phyloP scores from a whole-genome alignment of 495 filamentous ascomycete species.

The Hypoxylon subgilvum region DNA sequence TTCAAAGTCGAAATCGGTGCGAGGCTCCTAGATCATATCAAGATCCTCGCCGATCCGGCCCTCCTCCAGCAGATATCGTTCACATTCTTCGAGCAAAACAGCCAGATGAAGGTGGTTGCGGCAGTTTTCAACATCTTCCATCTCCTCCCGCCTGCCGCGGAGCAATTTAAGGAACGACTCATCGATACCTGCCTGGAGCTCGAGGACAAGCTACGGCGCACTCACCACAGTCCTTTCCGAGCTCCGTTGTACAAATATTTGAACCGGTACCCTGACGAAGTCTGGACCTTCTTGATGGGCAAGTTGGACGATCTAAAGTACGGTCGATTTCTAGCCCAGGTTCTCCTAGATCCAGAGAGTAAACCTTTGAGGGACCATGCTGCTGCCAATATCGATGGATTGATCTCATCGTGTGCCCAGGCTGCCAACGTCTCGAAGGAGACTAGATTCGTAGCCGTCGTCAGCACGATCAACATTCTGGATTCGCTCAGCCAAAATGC shows the following conservation, averaged over 20 bases:
- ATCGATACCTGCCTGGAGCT: slow-evolving; percentile 88
- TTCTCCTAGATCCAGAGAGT: slow-evolving; percentile 78
- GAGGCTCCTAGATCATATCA: slow-evolving; percentile 88
- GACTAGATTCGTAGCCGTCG: slow-evolving; percentile 68
- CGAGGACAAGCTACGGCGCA: slow-evolving; percentile 83
- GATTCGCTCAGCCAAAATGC: slow-evolving; percentile 71
- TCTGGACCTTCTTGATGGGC: slow-evolving; percentile 76
- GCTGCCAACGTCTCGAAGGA: slow-evolving; percentile 66
- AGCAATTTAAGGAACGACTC: slow-evolving; percentile 85
- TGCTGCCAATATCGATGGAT: slow-evolving; percentile 71
- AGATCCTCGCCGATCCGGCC: slow-evolving; percentile 79
- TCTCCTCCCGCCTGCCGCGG: slow-evolving; percentile 84
- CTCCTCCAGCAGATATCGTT: slow-evolving; percentile 90
- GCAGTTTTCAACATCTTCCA: slow-evolving; percentile 97
- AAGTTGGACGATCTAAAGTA: slow-evolving; percentile 81
- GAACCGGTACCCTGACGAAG: slow-evolving; percentile 88
- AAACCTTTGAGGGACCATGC: slow-evolving; percentile 75
- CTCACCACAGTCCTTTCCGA: slow-evolving; percentile 91
- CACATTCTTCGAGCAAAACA: slow-evolving; percentile 88
- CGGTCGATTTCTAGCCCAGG: slow-evolving; percentile 92
- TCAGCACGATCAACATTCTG: slow-evolving; percentile 87
- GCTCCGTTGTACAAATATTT: slow-evolving; percentile 92
- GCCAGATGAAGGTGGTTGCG: slow-evolving; percentile 87
- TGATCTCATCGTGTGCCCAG: slow-evolving; percentile 68
- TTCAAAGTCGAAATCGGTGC: slow-evolving; percentile 99